phyloP scores from a whole-genome alignment of 768 basidiomycete genomes.

The Rhodotorula diobovata region DNA sequence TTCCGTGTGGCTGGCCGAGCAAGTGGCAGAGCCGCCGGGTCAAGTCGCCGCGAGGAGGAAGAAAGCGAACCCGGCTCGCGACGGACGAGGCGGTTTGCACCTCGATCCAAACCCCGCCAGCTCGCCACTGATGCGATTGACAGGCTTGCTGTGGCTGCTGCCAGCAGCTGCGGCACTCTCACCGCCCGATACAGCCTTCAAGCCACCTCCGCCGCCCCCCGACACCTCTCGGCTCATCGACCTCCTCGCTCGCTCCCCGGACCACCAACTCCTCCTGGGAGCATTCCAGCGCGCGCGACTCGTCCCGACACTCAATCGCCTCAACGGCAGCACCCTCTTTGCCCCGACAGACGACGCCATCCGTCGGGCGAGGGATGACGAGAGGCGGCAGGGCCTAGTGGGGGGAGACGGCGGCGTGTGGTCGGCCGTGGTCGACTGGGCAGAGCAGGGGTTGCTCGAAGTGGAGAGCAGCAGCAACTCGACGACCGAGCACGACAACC shows the following conservation, averaged over 20 bases:
- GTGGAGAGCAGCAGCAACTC: slow-evolving; percentile 34
- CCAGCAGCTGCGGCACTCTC: background rate
- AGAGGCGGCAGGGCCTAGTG: background rate
- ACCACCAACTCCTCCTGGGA: slow-evolving; percentile 56
- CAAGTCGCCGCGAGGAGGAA: background rate
- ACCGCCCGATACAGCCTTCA: background rate
- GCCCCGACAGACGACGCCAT: slow-evolving; percentile 94
- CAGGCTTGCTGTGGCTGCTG: background rate
- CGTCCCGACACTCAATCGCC: slow-evolving; percentile 82
- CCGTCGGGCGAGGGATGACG: slow-evolving; percentile 44
- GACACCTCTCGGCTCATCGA: slow-evolving; percentile 64
- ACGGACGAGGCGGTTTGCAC: background rate
- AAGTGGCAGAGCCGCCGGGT: no score
- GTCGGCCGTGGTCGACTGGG: slow-evolving; percentile 44
- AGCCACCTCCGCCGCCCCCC: background rate
- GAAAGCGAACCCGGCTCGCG: background rate
- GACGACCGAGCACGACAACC: slow-evolving; percentile 66
- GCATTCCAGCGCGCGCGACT: slow-evolving; percentile 80
- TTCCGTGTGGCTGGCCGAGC: no score
- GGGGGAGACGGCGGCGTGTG: slow-evolving; percentile 1
- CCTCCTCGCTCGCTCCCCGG: slow-evolving; percentile 55
- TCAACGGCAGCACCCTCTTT: slow-evolving; percentile 78
- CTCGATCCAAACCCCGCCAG: background rate
- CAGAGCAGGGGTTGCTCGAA: slow-evolving; percentile 45
- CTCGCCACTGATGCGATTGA: background rate